Evolutionary conservation across 2,329 filamentous ascomycete species (phyloP).

Genomic region (Ophiobolus disseminans): DNA sequence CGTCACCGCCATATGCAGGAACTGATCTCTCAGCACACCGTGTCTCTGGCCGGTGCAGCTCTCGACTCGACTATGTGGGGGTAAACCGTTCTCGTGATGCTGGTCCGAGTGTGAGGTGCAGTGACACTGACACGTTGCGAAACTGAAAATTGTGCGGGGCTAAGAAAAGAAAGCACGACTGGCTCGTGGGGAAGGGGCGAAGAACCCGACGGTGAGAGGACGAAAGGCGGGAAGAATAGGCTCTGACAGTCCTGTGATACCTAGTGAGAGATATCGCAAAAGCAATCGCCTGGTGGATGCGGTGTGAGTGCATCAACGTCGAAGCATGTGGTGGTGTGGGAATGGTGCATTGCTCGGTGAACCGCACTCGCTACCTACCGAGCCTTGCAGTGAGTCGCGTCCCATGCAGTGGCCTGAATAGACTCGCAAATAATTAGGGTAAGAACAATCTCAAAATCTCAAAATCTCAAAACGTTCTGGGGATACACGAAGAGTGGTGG

Average conservation of each 20-base stretch:
- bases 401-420: too few relatives aligned
- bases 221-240: background rate
- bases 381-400: too few relatives aligned
- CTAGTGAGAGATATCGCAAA: background rate
- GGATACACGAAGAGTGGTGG: conserved; percentile 9
- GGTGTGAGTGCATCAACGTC: too few relatives aligned
- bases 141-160: conserved; percentile 6
- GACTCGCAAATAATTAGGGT: too few relatives aligned
- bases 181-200: background rate
- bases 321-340: background rate
- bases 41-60: conserved; percentile 12
- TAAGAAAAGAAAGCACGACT: conserved; percentile 15
- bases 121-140: conserved; percentile 11
- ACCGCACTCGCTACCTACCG: too few relatives aligned
- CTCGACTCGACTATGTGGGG: conserved; percentile 10
- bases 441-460: background rate
- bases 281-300: conserved; percentile 1
- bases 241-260: background rate
- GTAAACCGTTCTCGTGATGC: conserved; percentile 14
- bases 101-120: conserved; percentile 16
- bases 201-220: background rate
- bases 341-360: too few relatives aligned
- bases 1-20: conserved; percentile 29
- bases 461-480: too few relatives aligned
- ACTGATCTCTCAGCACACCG: conserved; percentile 20